Evolutionary conservation across 257 asterid genomes (phyloP).

Genomic region (Paulownia fortunei): DNA sequence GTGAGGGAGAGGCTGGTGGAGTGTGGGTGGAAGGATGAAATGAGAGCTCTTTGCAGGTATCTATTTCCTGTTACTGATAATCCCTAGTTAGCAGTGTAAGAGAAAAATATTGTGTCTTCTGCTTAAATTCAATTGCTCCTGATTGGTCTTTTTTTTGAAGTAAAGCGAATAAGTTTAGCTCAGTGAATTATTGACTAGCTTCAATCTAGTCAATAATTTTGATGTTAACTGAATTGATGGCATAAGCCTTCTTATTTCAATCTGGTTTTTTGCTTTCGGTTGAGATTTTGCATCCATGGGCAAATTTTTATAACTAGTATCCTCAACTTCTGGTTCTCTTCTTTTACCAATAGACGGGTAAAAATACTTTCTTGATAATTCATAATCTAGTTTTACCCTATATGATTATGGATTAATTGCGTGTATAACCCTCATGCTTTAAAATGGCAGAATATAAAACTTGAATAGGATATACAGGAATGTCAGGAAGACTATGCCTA

Average conservation of each 20-base stretch:
- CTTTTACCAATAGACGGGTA: neutral
- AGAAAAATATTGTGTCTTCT: neutral
- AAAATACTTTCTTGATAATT: conserved; percentile 10
- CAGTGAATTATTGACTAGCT: neutral
- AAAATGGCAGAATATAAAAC: neutral
- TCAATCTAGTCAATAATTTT: neutral
- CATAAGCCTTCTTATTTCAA: neutral
- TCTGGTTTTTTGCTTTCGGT: neutral
- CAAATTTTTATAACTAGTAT: neutral
- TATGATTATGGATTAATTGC: neutral
- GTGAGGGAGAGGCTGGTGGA: conserved; percentile 58
- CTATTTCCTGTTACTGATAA: neutral
- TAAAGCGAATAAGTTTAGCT: neutral
- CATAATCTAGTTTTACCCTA: conserved; percentile 9
- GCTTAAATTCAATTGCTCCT: neutral
- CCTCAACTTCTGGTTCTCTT: neutral
- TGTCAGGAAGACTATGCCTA: neutral
- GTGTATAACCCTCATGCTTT: neutral
- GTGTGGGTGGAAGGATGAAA: conserved; percentile 65
- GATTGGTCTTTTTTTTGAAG: neutral
- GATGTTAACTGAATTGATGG: neutral
- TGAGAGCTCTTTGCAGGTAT: conserved; percentile 59
- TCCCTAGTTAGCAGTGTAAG: neutral
- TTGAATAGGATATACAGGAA: neutral
- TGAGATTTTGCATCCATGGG: neutral